phyloP scores from a whole-genome alignment of 108 stramenopile genomes.

The Bacterosira constricta region DNA sequence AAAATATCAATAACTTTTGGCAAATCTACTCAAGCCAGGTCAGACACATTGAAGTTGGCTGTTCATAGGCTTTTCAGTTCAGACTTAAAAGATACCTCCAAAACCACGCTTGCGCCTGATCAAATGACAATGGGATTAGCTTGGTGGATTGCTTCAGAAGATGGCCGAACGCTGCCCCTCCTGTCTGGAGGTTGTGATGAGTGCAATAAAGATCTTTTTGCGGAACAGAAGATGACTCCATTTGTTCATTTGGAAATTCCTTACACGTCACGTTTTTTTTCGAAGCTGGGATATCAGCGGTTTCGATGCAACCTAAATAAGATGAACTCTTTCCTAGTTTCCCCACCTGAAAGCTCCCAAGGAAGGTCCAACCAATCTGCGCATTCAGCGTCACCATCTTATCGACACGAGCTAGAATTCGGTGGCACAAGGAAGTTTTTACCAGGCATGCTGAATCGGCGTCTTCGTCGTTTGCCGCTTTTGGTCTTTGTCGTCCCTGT shows the following conservation, averaged over 20 bases:
- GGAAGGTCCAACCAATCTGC: background rate
- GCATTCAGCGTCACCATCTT: background rate
- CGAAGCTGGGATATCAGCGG: conserved; percentile 60
- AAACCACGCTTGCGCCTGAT: conserved; percentile 44
- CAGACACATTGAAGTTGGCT: conserved; percentile 7
- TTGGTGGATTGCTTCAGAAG: conserved; percentile 62
- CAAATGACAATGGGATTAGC: conserved; percentile 55
- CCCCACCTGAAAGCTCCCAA: background rate
- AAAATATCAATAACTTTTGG: conserved; percentile 36
- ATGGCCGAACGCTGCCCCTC: conserved; percentile 32
- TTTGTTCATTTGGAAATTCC: conserved; percentile 36
- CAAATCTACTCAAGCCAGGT: background rate
- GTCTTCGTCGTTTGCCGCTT: conserved; percentile 30
- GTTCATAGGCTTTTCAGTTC: background rate
- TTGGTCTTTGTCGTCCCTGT: background rate
- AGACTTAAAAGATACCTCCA: background rate
- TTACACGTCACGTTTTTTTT: conserved; percentile 16
- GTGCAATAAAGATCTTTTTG: conserved; percentile 11
- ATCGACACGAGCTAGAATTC: no score
- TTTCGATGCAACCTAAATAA: conserved; percentile 46
- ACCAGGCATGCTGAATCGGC: conserved; percentile 62
- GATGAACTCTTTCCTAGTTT: conserved; percentile 19
- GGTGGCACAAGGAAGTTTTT: conserved; percentile 42
- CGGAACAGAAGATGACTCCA: background rate
- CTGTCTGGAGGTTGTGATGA: conserved; percentile 69